Percentiles rank a stretch among this genome's conserved stretches.
These are phyloP conservation scores for Coemansia sp. DNA, from an alignment of 192 early-diverging fungal genomes.

Conservation along the genomic window DNA sequence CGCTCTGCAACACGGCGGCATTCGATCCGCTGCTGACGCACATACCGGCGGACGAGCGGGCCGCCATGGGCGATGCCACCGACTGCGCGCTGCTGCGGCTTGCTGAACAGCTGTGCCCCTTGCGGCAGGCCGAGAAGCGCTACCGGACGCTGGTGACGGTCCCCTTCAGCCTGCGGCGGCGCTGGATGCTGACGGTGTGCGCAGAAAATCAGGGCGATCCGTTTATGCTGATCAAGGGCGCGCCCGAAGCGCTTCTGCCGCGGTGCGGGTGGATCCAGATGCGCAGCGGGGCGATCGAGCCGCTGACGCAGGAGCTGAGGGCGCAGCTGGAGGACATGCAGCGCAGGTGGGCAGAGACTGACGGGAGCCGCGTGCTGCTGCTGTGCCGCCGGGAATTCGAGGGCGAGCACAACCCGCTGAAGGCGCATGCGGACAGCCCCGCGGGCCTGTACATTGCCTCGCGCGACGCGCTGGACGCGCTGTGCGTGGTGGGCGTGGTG, in stretches of 20 bases:
- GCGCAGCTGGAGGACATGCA: constrained; percentile 44
- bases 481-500: constrained; percentile 71
- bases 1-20: constrained; percentile 66
- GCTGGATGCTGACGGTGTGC: constrained; percentile 59
- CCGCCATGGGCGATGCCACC: constrained; percentile 78
- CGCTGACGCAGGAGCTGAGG: constrained; percentile 37
- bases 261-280: constrained; percentile 47
- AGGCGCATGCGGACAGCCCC: constrained; percentile 31
- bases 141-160: constrained; percentile 46
- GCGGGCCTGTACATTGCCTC: constrained; percentile 24
- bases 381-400: constrained; percentile 42
- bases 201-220: constrained; percentile 1
- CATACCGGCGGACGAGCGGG: constrained; percentile 59
- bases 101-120: constrained; percentile 35
- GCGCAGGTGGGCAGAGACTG: constrained; percentile 50
- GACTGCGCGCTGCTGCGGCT: constrained; percentile 80
- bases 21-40: constrained; percentile 56
- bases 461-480: constrained; percentile 35
- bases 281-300: constrained; percentile 36
- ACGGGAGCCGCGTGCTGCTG: constrained; percentile 60
- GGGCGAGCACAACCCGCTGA: constrained; percentile 42
- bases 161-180: constrained; percentile 76
- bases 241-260: constrained; percentile 70
- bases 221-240: constrained; percentile 72
- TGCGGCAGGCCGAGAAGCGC: constrained; percentile 1